Percentiles rank a stretch among this genome's conserved stretches.
These are phyloP conservation scores for Beauveria australis DNA, from an alignment of 2,329 filamentous ascomycete species.

Conservation along the genomic window DNA sequence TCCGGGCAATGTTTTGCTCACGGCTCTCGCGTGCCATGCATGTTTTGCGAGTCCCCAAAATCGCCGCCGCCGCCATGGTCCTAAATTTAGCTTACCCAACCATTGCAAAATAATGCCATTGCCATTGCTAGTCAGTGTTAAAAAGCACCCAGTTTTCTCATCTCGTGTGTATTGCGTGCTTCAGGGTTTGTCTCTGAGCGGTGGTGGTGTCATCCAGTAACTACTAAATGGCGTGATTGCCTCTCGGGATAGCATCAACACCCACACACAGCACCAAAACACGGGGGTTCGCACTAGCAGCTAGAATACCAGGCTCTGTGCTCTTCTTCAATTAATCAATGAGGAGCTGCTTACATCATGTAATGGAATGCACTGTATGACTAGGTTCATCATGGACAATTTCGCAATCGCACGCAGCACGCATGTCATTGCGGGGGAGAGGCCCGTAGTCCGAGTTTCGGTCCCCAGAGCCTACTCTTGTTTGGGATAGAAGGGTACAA, in stretches of 20 bases:
- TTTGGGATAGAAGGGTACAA: neutral
- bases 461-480: neutral
- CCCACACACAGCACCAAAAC: neutral
- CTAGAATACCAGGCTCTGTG: neutral
- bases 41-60: neutral
- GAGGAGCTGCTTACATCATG: neutral
- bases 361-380: neutral
- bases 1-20: neutral
- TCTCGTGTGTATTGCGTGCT: conserved; percentile 4
- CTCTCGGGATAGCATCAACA: conserved; percentile 9
- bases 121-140: no score
- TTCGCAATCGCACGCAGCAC: conserved; percentile 6
- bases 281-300: neutral
- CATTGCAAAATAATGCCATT: no score
- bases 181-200: neutral
- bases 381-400: neutral
- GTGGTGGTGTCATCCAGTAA: neutral
- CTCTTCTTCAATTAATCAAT: neutral
- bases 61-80: no score
- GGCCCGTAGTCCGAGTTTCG: neutral
- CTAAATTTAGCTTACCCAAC: no score
- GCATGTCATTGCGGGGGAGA: conserved; percentile 9
- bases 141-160: neutral
- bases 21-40: neutral
- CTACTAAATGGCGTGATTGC: conserved; percentile 8